These are phyloP conservation scores for Marasmius oreades DNA, from an alignment of 1,284 basidiomycete genomes.

Conservation along the genomic window DNA sequence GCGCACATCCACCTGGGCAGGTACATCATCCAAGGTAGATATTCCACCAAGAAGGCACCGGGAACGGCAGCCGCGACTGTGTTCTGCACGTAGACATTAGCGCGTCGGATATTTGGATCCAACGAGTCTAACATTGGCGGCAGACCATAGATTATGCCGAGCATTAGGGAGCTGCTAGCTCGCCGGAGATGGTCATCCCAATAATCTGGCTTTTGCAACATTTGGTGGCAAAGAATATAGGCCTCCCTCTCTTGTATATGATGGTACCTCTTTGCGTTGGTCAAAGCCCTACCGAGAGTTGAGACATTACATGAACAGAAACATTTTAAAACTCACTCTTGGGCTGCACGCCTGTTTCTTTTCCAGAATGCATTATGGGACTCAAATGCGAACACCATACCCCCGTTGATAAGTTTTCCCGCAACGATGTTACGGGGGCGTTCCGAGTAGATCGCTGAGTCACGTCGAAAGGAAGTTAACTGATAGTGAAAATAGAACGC, in stretches of 20 bases:
- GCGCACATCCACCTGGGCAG: conserved; percentile 17
- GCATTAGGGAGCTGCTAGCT: conserved; percentile 3
- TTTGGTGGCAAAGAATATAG: conserved; percentile 5
- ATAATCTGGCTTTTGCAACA: conserved; percentile 5
- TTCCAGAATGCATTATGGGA: conserved; percentile 6
- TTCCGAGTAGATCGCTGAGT: not conserved
- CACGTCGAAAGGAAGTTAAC: not conserved
- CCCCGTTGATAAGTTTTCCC: conserved; percentile 12
- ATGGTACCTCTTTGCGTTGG: conserved; percentile 2
- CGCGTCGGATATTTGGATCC: conserved; percentile 14
- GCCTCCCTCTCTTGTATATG: conserved; percentile 8
- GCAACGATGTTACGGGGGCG: conserved; percentile 12
- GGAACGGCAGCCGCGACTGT: conserved; percentile 13
- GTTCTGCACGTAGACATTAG: conserved; percentile 16
- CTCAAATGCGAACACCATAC: conserved; percentile 11
- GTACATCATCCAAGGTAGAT: conserved; percentile 22
- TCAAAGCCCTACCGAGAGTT: not conserved
- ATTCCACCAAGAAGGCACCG: conserved; percentile 17
- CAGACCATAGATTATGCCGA: conserved; percentile 7
- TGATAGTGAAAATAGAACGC: not conserved
- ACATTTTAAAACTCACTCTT: conserved; percentile 8
- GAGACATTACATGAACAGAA: not conserved
- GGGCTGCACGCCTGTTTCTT: conserved; percentile 9
- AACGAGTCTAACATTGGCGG: conserved; percentile 7
- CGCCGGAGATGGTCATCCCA: conserved; percentile 15